Conservation (phyloP, 2,329 filamentous ascomycete species). For the Juglanconis oblonga region DNA sequence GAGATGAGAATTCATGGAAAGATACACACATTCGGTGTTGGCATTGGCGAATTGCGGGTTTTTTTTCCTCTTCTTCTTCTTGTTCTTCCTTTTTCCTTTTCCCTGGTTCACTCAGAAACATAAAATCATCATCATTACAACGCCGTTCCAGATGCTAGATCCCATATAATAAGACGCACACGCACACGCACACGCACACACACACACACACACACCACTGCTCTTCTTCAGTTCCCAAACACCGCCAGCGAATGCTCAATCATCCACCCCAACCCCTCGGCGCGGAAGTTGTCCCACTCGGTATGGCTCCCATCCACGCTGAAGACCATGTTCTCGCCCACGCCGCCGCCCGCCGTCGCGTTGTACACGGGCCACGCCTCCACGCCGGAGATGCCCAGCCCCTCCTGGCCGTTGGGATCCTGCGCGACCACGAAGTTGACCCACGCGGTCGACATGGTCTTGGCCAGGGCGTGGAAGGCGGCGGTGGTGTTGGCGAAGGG, state of each 20-base stretch:
- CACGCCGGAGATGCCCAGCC: constrained; percentile 14
- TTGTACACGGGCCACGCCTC: constrained; percentile 21
- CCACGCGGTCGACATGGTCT: constrained; percentile 51
- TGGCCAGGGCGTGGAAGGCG: constrained; percentile 39
- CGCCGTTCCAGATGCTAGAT: no score
- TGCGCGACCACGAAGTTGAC: constrained; percentile 44
- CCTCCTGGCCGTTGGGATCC: constrained; percentile 38
- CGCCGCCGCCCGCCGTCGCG: constrained; percentile 20
- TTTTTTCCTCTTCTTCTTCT: no score
- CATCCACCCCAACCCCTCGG: constrained; percentile 38
- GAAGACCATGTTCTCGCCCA: constrained; percentile 43
- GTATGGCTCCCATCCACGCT: constrained; percentile 42
- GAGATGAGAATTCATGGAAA: not conserved
- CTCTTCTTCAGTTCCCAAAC: constrained; percentile 15
- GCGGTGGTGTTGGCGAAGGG: constrained; percentile 40
- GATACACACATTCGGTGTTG: not conserved
- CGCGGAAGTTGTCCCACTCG: constrained; percentile 41
- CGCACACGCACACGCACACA: no score
- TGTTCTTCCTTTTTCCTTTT: no score
- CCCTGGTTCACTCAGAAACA: no score
- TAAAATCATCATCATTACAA: no score
- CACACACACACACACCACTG: no score
- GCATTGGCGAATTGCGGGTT: no score
- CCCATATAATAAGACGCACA: no score
- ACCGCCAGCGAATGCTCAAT: constrained; percentile 14